Base-by-base conservation (phyloP, 2,329 filamentous ascomycete genomes). In the Beauveria brongniartii region DNA sequence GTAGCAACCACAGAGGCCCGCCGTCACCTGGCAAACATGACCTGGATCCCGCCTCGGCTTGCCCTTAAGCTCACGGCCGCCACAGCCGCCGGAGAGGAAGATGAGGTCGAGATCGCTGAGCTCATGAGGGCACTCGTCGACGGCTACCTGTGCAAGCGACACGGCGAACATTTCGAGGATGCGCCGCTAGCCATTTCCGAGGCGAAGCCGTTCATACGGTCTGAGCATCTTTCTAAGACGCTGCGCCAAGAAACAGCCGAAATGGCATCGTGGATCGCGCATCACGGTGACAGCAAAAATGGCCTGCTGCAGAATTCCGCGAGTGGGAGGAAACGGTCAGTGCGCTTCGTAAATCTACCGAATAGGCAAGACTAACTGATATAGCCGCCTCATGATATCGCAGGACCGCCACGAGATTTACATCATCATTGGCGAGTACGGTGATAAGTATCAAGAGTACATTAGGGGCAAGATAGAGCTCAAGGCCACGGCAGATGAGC, bases 381-480 rank as follows among this genome's bases (percentile, higher is more conserved):
- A 28, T 2, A 18, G 61, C 3, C 61, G 61, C 7, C 44, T 63
- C 3, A 8, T 63, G 26, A 26, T 63, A 12, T 63, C 62, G 2
- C 62, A 63, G 26, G 54, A 63, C 10, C 52, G 53, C 5, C 44
- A 62, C 47, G 62, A 63, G 20, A 61, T 63, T 18, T 63, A 63
- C 48, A 24, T 62, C 24, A 63, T 61, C 16, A 47, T 63, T 10
- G 62, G 37, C 3, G 40, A 37, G 30, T 62, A 55, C 24, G 43
- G 53, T 12, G 10, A 16, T 1, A 5, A 8, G 6, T 62, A 62
- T 37, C 26, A 30, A 7, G 34, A 43, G 0, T 58, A 58, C 47
- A 58, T 51, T 20, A 26, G 5, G 4, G 44, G 44, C 8, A 1
- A 22, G 2, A 26, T 2, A 16, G 40, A 2, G 16, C 9, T 22